Conservation (phyloP, 768 basidiomycete genomes). For the Lentinula edodes region DNA sequence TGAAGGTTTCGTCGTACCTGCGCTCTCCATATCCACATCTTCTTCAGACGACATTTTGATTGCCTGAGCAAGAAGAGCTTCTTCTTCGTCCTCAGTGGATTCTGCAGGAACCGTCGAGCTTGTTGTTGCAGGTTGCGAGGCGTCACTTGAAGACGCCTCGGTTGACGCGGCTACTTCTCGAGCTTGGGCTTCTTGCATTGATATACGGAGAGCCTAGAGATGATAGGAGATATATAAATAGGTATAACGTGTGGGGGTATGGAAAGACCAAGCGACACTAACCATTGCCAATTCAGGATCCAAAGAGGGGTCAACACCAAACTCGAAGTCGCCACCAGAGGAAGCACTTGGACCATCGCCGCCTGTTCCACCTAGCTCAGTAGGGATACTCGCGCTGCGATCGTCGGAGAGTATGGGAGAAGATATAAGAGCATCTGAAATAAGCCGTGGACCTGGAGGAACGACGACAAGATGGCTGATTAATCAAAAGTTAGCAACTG, state of each 20-base stretch:
- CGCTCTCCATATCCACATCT: slow-evolving; percentile 44
- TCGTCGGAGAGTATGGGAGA: slow-evolving; percentile 83
- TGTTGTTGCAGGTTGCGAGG: slow-evolving; percentile 21
- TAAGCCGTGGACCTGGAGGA: slow-evolving; percentile 69
- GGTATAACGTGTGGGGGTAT: neutral
- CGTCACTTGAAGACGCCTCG: slow-evolving; percentile 24
- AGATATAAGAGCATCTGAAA: slow-evolving; percentile 77
- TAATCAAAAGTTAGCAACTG: neutral
- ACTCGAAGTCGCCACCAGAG: slow-evolving; percentile 59
- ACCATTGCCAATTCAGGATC: slow-evolving; percentile 98
- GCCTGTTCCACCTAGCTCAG: slow-evolving; percentile 45
- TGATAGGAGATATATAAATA: neutral
- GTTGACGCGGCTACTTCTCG: slow-evolving; percentile 51
- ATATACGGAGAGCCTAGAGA: slow-evolving; percentile 88
- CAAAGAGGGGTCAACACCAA: slow-evolving; percentile 90
- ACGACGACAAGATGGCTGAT: slow-evolving; percentile 76
- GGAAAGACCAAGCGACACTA: slow-evolving; percentile 13
- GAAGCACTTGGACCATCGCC: slow-evolving; percentile 44
- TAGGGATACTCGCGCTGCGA: slow-evolving; percentile 62
- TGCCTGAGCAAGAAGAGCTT: slow-evolving; percentile 69
- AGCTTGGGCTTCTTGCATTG: slow-evolving; percentile 90
- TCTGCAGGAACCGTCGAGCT: slow-evolving; percentile 31
- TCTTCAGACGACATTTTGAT: slow-evolving; percentile 67
- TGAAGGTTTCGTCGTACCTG: slow-evolving; percentile 6
- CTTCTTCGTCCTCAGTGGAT: slow-evolving; percentile 68